Base-by-base conservation (phyloP, 2,329 filamentous ascomycete genomes). In the Cephalotrichum gorgonifer region DNA sequence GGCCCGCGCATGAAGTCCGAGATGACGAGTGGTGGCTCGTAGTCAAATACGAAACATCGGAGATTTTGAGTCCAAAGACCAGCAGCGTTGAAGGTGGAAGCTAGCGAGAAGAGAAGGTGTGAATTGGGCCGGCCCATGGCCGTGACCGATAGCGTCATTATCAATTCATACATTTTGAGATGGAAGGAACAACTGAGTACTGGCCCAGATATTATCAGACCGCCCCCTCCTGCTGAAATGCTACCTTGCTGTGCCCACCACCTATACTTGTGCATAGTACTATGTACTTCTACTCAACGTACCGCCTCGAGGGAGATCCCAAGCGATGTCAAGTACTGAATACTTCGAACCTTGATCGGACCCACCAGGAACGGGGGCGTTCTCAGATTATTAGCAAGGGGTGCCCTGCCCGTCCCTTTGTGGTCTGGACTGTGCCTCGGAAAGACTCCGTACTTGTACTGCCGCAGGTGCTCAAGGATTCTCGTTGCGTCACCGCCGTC, bases 401-500 rank as follows among this genome's bases (percentile, higher is more conserved):
- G n/a, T n/a, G n/a, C n/a, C n/a, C n/a, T n/a, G n/a, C n/a, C n/a
- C n/a, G n/a, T n/a, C n/a, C n/a, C n/a, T n/a, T n/a, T n/a, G 35
- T 20, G 11, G 35, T 39, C 17, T 39, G n/a, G 35, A 20, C 35
- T 22, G 35, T 39, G 35, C 41, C 23, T 43, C 41, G 41, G 41
- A 43, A 43, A 27, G n/a, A n/a, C n/a, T n/a, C n/a, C n/a, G n/a
- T n/a, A n/a, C n/a, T n/a, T n/a, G n/a, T 43, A 23, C 5, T 12
- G 23, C 41, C 41, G 41, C 41, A 43, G n/a, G 26, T 23, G 8
- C 17, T 20, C n/a, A n/a, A n/a, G 9, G 33, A 26, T 42, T 30
- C 20, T n/a, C 14, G 22, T 25, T 49, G 47, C 47, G 47, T 49
- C 47, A 44, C 41, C 31, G 41, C 39, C 28, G 28, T 49, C 47